Base-by-base conservation (phyloP, 2,329 filamentous ascomycete genomes). In the Xylariomycetidae sp. region DNA sequence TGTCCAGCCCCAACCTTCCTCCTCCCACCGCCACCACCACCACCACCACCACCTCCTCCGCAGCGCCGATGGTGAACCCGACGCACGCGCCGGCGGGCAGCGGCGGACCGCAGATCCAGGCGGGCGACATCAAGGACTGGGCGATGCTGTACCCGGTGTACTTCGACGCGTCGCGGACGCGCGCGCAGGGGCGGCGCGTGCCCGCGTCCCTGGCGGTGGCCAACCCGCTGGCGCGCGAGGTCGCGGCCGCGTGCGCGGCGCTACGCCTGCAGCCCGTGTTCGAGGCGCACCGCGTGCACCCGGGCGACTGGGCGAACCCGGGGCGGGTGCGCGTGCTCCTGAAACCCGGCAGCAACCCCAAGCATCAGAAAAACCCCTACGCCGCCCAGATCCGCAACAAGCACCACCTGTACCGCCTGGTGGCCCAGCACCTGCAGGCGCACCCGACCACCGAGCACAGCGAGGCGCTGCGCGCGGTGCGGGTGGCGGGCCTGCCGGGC, bases 231-330 rank as follows among this genome's bases (percentile, higher is more conserved):
- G 92, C 92, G 6, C 76, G 85, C 52, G 86, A 92, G 53, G 89
- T 98, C 55, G 82, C 88, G 27, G 82, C 85, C 56, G 90, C 89
- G n/a, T 85, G 85, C 59, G 79, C 80, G 25, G 64, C 71, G 28
- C 72, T 95, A 39, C 75, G 81, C 19, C 66, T 87, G 22, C 72
- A 76, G 41, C 80, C 82, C 26, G 79, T 92, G 6, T 83, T 95
- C 58, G 92, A 98, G 65, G 86, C 89, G 1, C 83, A 84, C 55
- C 95, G 95, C 68, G 74, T 79, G 40, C 92, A 98, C 61, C 92
- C 92, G 6, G 90, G 92, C 64, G 92, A 98, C 67, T 98, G 92
- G 92, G 82, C 83, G 36, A 98, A 98, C 65, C 92, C 92, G 10
- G 92, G 92, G 4, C 74, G 92, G 38, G 85, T 96, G 43, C 79